Evolutionary conservation across 2,329 filamentous ascomycete species (phyloP), one percentile per base, ranked within the genome.

Genomic region (Fusarium clavum): DNA sequence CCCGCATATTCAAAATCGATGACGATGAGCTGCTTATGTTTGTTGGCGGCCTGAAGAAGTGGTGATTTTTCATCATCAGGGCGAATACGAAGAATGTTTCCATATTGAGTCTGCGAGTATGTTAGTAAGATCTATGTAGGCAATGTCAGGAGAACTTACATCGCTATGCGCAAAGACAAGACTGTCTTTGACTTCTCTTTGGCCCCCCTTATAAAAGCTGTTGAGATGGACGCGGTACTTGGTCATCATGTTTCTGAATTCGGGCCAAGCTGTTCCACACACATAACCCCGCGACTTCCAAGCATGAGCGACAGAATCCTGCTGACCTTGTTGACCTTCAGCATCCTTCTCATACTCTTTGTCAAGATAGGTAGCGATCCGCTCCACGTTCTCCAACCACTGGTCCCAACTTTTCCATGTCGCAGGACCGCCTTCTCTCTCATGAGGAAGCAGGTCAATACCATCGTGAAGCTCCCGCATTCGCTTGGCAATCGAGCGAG

Each of bases 1-100:
- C 91, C 94, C 2, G 96, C 92, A 78, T 99, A 99, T 77, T 99
- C 96, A 76, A 99, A 99, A 79, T 99, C 96, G 76, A 99, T 99
- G 69, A 99, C 96, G 18, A 98, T 88, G 16, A 99, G 88, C 81
- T 97, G 95, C 80, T 97, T 98, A 82, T 99, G 96, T 73, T 95
- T 90, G 80, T 98, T 98, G 62, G 92, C 90, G 0, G 96, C 94
- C 52, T 96, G 88, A 13, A 98, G 86, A 10, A 98, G 87, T 1
- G 95, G 96, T 1, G 94, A 98, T 73, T 94, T 91, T 71, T 93
- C 88, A 79, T 89, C 86, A 58, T 90, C 86, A 4, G 88, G 88
- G 5, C 84, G 83, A 52, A 91, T 80, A 40, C 94, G 93, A 52
- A 99, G 89, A 68, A 99, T 96, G 78, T 99, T 99, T 70, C 96